These are phyloP conservation scores for Artemisia princeps DNA, from an alignment of 140 eudicot species.

Conservation along the genomic window DNA sequence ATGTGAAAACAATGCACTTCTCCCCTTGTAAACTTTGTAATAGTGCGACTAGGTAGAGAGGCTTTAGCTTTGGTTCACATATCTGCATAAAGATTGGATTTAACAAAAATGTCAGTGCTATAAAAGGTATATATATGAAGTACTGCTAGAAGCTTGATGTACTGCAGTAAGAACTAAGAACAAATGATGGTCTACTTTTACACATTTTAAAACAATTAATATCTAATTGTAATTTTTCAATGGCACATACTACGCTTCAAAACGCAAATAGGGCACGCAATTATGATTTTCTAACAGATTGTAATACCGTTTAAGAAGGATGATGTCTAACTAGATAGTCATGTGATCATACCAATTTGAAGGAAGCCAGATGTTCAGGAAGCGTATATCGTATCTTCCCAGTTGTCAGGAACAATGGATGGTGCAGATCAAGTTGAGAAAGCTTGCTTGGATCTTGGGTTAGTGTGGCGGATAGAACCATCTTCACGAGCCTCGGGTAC, in stretches of 20 bases:
- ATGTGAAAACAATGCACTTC: constrained; percentile 81
- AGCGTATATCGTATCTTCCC: constrained; percentile 74
- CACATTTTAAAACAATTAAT: neutral
- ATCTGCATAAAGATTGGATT: constrained; percentile 38
- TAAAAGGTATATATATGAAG: constrained; percentile 5
- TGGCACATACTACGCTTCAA: neutral
- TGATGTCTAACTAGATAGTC: constrained; percentile 8
- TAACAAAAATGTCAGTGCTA: neutral
- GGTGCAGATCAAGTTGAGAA: constrained; percentile 83
- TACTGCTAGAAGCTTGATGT: constrained; percentile 8
- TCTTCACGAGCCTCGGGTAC: constrained; percentile 68
- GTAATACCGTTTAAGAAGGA: neutral
- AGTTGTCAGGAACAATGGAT: constrained; percentile 74
- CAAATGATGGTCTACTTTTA: neutral
- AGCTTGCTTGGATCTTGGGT: constrained; percentile 94
- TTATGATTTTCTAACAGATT: constrained; percentile 9
- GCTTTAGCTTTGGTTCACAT: constrained; percentile 68
- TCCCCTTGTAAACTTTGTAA: constrained; percentile 63
- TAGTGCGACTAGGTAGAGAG: constrained; percentile 59
- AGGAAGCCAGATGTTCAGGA: constrained; percentile 59
- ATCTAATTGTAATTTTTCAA: neutral
- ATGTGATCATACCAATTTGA: constrained; percentile 52
- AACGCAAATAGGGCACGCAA: neutral
- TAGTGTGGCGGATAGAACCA: constrained; percentile 84
- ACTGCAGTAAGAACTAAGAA: too few species aligned